Conservation (phyloP, 1,139 yeast genomes). For the Blastobotrys persicus region DNA sequence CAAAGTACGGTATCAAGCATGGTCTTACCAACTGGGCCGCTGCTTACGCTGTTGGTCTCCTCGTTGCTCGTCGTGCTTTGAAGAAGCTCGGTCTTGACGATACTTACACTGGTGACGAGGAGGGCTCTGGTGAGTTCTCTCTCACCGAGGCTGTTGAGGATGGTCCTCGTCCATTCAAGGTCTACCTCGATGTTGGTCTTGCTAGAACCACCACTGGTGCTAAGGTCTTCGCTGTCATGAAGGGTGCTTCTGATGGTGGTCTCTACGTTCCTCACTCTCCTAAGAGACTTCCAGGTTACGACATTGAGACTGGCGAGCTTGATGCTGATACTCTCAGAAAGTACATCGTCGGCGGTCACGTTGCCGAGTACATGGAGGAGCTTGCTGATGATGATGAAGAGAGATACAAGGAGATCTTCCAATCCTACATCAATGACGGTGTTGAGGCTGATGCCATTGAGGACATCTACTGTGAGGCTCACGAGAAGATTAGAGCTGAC, state of each 20-base stretch:
- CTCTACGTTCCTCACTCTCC: slow-evolving; percentile 98
- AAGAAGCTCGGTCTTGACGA: slow-evolving; percentile 98
- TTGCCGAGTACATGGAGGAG: slow-evolving; percentile 99
- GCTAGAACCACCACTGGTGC: slow-evolving; percentile 99
- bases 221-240: slow-evolving; percentile 97
- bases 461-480: slow-evolving; percentile 94
- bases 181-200: slow-evolving; percentile 98
- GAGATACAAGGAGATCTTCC: slow-evolving; percentile 95
- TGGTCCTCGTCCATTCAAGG: slow-evolving; percentile 99
- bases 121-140: slow-evolving; percentile 98
- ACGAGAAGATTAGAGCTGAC: slow-evolving; percentile 93
- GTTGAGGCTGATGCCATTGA: slow-evolving; percentile 96
- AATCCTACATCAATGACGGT: slow-evolving; percentile 95
- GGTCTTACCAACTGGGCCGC: slow-evolving; percentile 99
- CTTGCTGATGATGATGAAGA: slow-evolving; percentile 99
- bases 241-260: slow-evolving; percentile 99
- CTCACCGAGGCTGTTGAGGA: slow-evolving; percentile 99
- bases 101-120: slow-evolving; percentile 98
- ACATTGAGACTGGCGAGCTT: slow-evolving; percentile 96
- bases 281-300: slow-evolving; percentile 99
- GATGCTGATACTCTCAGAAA: slow-evolving; percentile 97
- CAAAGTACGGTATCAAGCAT: slow-evolving; percentile 95
- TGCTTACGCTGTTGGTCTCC: slow-evolving; percentile 98
- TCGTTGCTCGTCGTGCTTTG: slow-evolving; percentile 98
- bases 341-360: slow-evolving; percentile 99